Evolutionary conservation across 176 grass and related monocot species (phyloP).

Genomic region (Triticum urartu): DNA sequence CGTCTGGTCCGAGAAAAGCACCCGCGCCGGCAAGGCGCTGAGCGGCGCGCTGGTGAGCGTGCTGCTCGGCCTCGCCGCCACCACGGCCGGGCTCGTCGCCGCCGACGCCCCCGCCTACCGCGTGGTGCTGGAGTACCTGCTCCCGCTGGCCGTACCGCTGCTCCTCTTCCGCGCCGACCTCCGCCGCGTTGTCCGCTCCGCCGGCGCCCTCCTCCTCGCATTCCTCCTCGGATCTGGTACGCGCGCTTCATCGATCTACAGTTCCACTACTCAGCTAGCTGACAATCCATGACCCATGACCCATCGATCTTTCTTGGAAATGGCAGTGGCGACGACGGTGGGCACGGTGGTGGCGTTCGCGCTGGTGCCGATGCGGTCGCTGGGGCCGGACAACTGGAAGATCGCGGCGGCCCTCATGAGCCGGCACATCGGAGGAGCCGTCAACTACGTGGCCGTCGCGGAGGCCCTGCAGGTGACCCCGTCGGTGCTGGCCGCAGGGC

Average conservation of each 20-base stretch:
- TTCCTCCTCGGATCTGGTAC: no score
- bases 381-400: slow-evolving; percentile 74
- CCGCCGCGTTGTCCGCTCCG: no score
- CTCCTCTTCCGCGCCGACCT: no score
- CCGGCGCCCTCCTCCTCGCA: no score
- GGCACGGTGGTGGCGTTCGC: slow-evolving; percentile 68
- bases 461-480: slow-evolving; percentile 63
- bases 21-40: slow-evolving; percentile 54
- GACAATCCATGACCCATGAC: not conserved
- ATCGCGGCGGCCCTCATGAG: slow-evolving; percentile 80
- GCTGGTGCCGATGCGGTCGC: slow-evolving; percentile 73
- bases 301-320: not conserved
- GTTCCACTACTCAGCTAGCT: not conserved
- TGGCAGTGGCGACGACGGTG: slow-evolving; percentile 57
- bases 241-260: no score
- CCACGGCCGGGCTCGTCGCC: slow-evolving; percentile 58
- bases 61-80: slow-evolving; percentile 58
- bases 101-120: slow-evolving; percentile 58
- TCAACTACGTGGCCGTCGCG: slow-evolving; percentile 76
- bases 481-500: slow-evolving; percentile 63
- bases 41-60: slow-evolving; percentile 66
- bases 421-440: slow-evolving; percentile 78
- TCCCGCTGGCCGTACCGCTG: no score
- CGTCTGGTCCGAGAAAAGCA: slow-evolving; percentile 58
- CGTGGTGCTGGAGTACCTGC: slow-evolving; percentile 5